Evolutionary conservation across 2,329 filamentous ascomycete genomes (phyloP).

Genomic region (Zymoseptoria brevis): DNA sequence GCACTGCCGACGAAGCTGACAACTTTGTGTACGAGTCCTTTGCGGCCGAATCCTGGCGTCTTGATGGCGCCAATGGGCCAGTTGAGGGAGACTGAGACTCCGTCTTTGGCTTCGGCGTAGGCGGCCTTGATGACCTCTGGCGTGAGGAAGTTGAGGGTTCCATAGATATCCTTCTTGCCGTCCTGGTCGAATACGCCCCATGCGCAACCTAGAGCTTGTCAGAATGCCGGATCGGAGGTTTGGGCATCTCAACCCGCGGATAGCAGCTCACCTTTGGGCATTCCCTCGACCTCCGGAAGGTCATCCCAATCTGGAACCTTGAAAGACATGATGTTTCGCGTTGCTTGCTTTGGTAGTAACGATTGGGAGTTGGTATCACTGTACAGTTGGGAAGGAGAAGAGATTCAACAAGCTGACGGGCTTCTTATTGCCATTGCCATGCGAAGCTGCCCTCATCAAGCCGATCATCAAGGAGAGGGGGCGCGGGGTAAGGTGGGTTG

Average conservation of each 20-base stretch:
- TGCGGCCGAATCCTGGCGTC: conserved; percentile 30
- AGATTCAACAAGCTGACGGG: not conserved
- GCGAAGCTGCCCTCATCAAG: not conserved
- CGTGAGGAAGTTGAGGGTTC: conserved; percentile 41
- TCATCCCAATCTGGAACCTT: conserved; percentile 34
- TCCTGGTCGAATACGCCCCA: conserved; percentile 42
- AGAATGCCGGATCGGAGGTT: not conserved
- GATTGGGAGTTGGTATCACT: not conserved
- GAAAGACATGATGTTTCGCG: conserved; percentile 12
- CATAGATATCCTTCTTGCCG: conserved; percentile 37
- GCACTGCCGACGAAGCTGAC: conserved; percentile 30
- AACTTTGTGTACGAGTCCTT: conserved; percentile 30
- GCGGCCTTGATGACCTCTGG: conserved; percentile 36
- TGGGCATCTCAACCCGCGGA: not conserved
- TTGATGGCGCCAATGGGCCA: conserved; percentile 31
- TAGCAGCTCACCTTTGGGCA: conserved; percentile 31
- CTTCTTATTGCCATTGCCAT: not conserved
- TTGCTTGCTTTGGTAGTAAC: not conserved
- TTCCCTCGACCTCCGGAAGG: conserved; percentile 34
- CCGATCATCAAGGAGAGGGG: not conserved
- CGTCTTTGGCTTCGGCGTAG: conserved; percentile 35
- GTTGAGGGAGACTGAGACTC: conserved; percentile 37
- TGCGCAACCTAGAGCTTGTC: conserved; percentile 18
- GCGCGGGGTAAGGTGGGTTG: not conserved
- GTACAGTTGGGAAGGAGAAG: not conserved